Base-by-base conservation (phyloP, 2,329 filamentous ascomycete genomes). In the Xylaria sp. region DNA sequence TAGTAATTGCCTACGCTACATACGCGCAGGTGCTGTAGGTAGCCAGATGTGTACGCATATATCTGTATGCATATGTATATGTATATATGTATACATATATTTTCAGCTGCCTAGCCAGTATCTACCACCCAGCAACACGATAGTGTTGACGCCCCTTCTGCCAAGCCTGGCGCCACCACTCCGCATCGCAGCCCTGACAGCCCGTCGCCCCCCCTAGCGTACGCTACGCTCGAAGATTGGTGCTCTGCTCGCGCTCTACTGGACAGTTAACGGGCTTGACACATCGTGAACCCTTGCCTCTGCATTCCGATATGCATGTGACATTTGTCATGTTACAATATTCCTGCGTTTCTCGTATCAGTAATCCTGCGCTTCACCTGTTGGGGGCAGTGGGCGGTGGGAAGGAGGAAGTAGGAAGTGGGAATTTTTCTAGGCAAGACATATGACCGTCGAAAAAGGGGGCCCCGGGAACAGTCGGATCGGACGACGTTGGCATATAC, bases 261-360 rank as follows among this genome's bases (percentile, higher is more conserved):
- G 68, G 65, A 36, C 63, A 11, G 30, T 66, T 12, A 32, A 50
- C 55, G 55, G 59, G 50, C 58, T 66, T 36, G 50, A 57, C 53
- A 60, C 56, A 60, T 55, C 54, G 55, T 24, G 24, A 48, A 64
- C 34, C 68, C 68, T 53, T 51, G 65, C 56, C 50, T 61, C 58
- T 68, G 62, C 65, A 68, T 50, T 68, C 48, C 56, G 47, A 63
- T 66, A 70, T 70, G 69, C 69, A 69, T 69, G 69, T 61, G 42
- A 55, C 69, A 70, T 70, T 70, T 70, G 69, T 70, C 69, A 70
- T 70, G 69, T 69, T 69, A 69, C 63, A 67, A 64, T 61, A 70
- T 55, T 66, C 62, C 59, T 70, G 63, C 63, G 58, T 64, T 66
- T 55, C 60, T 66, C 69, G 66, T 70, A 70, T 67, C 65, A 66